Evolutionary conservation across 2,329 filamentous ascomycete genomes (phyloP).

Genomic region (Fusarium redolens): DNA sequence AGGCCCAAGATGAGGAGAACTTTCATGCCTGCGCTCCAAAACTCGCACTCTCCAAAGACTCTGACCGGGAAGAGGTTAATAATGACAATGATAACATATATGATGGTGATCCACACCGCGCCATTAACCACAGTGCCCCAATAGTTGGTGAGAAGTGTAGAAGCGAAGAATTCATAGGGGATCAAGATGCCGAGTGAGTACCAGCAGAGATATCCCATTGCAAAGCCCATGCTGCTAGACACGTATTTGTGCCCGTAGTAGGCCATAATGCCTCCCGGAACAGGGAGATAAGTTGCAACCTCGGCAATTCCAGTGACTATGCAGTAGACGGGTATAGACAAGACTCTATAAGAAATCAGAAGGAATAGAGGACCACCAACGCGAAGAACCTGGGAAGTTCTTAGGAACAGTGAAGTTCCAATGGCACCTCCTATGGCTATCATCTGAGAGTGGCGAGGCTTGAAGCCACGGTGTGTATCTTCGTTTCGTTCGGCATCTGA

Average conservation of each 20-base stretch:
- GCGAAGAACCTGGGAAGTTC: background rate
- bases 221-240: slow-evolving; percentile 50
- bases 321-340: background rate
- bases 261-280: slow-evolving; percentile 35
- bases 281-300: slow-evolving; percentile 45
- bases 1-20: background rate
- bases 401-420: background rate
- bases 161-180: background rate
- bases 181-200: slow-evolving; percentile 44
- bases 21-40: background rate
- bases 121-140: background rate
- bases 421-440: background rate
- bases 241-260: slow-evolving; percentile 43
- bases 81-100: background rate
- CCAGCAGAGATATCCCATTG: slow-evolving; percentile 57
- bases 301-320: slow-evolving; percentile 30
- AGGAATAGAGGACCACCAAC: background rate
- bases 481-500: background rate
- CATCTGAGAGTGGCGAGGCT: background rate
- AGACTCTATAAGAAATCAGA: background rate
- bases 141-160: background rate
- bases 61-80: background rate
- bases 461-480: background rate
- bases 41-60: background rate
- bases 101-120: background rate